phyloP scores from a whole-genome alignment of 148 eudicot species.

The Fagopyrum esculentum region DNA sequence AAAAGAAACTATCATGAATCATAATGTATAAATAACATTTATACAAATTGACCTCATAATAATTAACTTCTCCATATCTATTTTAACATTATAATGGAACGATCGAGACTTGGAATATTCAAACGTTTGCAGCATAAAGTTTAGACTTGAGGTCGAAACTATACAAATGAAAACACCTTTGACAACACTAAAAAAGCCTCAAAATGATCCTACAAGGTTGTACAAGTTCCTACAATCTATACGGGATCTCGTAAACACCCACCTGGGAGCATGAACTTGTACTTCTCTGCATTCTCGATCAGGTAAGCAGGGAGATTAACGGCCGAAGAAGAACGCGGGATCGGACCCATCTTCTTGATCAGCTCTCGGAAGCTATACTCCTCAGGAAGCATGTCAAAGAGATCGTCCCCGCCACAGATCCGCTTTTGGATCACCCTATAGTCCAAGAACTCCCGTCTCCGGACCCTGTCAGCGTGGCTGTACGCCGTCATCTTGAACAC shows the following conservation, averaged over 20 bases:
- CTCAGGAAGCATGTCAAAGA: conserved; percentile 89
- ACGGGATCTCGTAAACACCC: conserved; percentile 58
- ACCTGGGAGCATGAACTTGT: conserved; percentile 76
- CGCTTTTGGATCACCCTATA: conserved; percentile 47
- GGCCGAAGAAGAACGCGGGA: conserved; percentile 60
- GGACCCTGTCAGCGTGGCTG: conserved; percentile 87
- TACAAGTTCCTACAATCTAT: neutral
- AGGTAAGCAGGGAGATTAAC: conserved; percentile 73
- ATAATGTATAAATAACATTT: too few species aligned
- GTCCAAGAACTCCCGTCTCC: conserved; percentile 42
- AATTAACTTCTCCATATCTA: too few species aligned
- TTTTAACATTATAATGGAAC: too few species aligned
- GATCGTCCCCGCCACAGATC: conserved; percentile 66
- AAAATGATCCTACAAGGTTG: too few species aligned
- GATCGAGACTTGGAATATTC: too few species aligned
- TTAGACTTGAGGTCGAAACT: too few species aligned
- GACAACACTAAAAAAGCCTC: too few species aligned
- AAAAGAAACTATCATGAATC: too few species aligned
- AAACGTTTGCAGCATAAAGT: too few species aligned
- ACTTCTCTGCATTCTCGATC: conserved; percentile 62
- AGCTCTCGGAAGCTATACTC: conserved; percentile 66
- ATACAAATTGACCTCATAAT: too few species aligned
- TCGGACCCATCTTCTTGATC: conserved; percentile 73
- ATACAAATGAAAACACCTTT: too few species aligned
- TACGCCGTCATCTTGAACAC: conserved; percentile 88